Conservation (phyloP, 805 yeast species). For the Candida boidinii region DNA sequence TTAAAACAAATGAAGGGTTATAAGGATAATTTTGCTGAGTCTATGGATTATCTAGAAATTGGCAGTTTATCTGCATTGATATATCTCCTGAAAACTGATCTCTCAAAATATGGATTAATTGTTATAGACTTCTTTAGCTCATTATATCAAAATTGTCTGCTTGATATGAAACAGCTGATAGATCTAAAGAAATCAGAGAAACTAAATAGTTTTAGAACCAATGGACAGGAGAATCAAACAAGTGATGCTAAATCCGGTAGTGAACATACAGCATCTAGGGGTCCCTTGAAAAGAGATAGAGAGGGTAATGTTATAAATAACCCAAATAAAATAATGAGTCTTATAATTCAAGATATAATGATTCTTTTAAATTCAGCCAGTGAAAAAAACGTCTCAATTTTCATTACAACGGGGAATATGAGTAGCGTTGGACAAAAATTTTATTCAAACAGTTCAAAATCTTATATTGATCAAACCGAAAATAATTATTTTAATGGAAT, state of each 20-base stretch:
- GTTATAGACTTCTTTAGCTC: constrained; percentile 21
- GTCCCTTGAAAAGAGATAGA: constrained; percentile 10
- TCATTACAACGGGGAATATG: constrained; percentile 22
- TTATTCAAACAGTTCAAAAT: constrained; percentile 3
- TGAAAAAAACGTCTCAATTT: constrained; percentile 5
- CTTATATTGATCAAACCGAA: background rate
- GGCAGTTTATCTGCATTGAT: constrained; percentile 15
- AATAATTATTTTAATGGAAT: background rate
- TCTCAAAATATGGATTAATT: constrained; percentile 13
- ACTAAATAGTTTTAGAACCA: too few relatives aligned
- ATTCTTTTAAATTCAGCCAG: constrained; percentile 9
- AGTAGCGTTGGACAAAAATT: constrained; percentile 17
- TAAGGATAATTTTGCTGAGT: background rate
- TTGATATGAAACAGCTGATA: too few relatives aligned
- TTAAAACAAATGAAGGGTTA: constrained; percentile 6
- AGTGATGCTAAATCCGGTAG: too few relatives aligned
- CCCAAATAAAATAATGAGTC: constrained; percentile 13
- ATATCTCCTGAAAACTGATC: constrained; percentile 3
- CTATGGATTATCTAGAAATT: constrained; percentile 10
- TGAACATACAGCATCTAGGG: too few relatives aligned
- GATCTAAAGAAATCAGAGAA: too few relatives aligned
- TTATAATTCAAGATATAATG: constrained; percentile 14
- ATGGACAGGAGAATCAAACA: too few relatives aligned
- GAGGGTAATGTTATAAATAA: constrained; percentile 1
- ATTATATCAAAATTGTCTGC: constrained; percentile 11